Conservation (phyloP, 495 filamentous ascomycete species). For the Tuber umbilicatum region DNA sequence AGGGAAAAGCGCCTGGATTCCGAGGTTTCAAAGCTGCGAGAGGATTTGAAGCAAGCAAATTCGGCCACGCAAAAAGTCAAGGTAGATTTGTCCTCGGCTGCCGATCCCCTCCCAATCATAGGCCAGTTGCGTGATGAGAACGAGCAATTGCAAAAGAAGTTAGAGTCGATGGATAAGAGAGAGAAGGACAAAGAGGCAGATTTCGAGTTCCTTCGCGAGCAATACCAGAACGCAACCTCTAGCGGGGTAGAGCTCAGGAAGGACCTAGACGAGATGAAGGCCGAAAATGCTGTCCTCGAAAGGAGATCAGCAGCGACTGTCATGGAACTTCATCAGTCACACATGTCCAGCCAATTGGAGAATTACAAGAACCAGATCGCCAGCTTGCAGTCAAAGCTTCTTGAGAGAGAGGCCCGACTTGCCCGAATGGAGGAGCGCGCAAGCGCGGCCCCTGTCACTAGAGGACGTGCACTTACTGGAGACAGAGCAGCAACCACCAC, state of each 20-base stretch:
- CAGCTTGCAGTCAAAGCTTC: constrained; percentile 42
- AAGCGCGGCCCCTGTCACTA: background rate
- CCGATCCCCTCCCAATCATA: constrained; percentile 10
- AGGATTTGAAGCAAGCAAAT: constrained; percentile 9
- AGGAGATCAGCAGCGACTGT: constrained; percentile 51
- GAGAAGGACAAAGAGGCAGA: constrained; percentile 44
- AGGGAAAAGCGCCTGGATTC: constrained; percentile 24
- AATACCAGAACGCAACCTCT: constrained; percentile 60
- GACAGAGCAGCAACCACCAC: background rate
- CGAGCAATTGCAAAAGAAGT: constrained; percentile 47
- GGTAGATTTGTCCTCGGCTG: background rate
- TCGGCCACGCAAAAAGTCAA: background rate
- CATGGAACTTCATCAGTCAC: constrained; percentile 50
- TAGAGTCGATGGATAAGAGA: constrained; percentile 50
- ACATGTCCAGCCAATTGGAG: constrained; percentile 45
- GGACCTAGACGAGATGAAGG: constrained; percentile 50
- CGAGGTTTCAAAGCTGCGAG: constrained; percentile 25
- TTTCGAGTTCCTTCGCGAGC: constrained; percentile 54
- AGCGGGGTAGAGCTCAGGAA: constrained; percentile 48
- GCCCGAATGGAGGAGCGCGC: constrained; percentile 50
- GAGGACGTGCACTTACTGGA: background rate
- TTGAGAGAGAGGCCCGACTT: constrained; percentile 53
- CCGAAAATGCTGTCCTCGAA: constrained; percentile 48
- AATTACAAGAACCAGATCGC: constrained; percentile 42
- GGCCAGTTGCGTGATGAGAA: constrained; percentile 42